phyloP scores from a whole-genome alignment of 2,329 filamentous ascomycete species.

The Paecilomyces sp. region DNA sequence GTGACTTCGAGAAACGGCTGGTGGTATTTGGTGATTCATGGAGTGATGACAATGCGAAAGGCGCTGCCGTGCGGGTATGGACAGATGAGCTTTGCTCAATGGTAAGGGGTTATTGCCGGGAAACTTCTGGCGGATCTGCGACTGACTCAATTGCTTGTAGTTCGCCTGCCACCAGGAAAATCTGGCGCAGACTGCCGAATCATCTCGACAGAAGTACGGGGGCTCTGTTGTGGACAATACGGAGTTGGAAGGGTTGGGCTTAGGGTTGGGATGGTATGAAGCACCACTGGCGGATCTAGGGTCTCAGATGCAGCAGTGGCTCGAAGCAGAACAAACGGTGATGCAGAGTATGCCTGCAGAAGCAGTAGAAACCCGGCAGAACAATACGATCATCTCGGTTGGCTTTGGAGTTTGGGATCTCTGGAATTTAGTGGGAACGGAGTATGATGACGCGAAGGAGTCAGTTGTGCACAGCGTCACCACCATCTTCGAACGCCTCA shows the following conservation, averaged over 20 bases:
- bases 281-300: conserved; percentile 27
- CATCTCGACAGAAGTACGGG: conserved; percentile 16
- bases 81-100: conserved; percentile 29
- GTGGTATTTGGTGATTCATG: conserved; percentile 35
- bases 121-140: not conserved
- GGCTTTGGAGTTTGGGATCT: conserved; percentile 35
- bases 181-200: conserved; percentile 22
- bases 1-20: conserved; percentile 20
- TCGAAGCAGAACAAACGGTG: conserved; percentile 21
- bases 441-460: conserved; percentile 16
- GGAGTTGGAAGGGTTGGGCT: conserved; percentile 17
- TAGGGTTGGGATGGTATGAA: conserved; percentile 14
- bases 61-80: conserved; percentile 22
- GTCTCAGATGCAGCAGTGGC: conserved; percentile 28
- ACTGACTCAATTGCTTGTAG: conserved; percentile 11
- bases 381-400: conserved; percentile 27
- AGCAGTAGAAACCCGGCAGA: conserved; percentile 16
- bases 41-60: conserved; percentile 26
- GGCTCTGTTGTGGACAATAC: conserved; percentile 28
- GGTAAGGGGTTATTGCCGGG: conserved; percentile 14
- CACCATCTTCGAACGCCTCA: conserved; percentile 25
- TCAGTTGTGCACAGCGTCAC: conserved; percentile 24
- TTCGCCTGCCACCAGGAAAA: conserved; percentile 28
- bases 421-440: conserved; percentile 25
- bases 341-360: conserved; percentile 14